Conservation (phyloP, 2,329 filamentous ascomycete genomes). For the Bisporella sp. region DNA sequence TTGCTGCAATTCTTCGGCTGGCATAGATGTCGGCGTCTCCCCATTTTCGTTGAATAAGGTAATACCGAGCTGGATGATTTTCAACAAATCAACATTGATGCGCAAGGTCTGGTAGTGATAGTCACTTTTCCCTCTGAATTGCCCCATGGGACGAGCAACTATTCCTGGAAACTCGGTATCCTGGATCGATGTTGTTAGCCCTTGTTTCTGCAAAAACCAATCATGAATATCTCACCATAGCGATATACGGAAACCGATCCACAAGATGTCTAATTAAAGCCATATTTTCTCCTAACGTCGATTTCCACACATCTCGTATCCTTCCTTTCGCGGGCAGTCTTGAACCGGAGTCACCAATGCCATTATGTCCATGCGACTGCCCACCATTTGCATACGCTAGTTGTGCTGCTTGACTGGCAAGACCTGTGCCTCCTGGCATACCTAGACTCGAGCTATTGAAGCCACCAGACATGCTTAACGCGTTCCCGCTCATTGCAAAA, state of each 20-base stretch:
- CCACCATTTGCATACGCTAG: constrained; percentile 74
- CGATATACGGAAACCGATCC: constrained; percentile 90
- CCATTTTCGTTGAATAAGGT: constrained; percentile 89
- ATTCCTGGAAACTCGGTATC: constrained; percentile 99
- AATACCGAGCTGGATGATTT: constrained; percentile 94
- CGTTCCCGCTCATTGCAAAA: constrained; percentile 47
- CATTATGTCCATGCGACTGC: constrained; percentile 51
- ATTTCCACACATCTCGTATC: constrained; percentile 94
- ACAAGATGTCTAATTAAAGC: constrained; percentile 72
- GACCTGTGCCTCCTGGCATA: constrained; percentile 53
- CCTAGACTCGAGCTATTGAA: constrained; percentile 47
- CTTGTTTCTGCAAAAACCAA: constrained; percentile 4
- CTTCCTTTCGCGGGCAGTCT: constrained; percentile 61
- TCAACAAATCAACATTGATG: constrained; percentile 94
- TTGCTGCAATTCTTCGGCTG: constrained; percentile 30
- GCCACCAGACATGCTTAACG: constrained; percentile 50
- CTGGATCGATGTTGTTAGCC: constrained; percentile 38
- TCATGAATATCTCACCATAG: constrained; percentile 65
- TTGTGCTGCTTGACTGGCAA: constrained; percentile 80
- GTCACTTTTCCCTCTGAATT: constrained; percentile 89
- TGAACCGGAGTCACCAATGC: constrained; percentile 44
- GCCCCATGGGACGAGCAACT: constrained; percentile 89
- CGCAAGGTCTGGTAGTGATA: constrained; percentile 98
- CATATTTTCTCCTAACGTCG: constrained; percentile 90
- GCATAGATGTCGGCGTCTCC: constrained; percentile 65